Base-by-base conservation (phyloP, 129 eudicot species). In the Pseudognaphalium luteoalbum region DNA sequence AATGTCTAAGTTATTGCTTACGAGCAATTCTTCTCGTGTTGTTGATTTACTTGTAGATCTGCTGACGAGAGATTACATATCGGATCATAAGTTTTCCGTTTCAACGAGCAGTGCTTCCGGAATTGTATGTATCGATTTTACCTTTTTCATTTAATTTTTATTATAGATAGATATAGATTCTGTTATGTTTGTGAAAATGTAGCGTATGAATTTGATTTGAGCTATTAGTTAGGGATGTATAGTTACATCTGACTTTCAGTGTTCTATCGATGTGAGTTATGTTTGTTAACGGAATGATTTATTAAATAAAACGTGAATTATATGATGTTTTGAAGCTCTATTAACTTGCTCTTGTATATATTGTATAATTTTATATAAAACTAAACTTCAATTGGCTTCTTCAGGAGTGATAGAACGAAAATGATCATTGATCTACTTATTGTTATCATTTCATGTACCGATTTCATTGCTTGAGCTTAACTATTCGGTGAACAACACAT, bases 51-150 rank as follows among this genome's bases (percentile, higher is more conserved):
- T 16, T 57, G 83, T 79, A 94, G 99, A 94, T 94, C 96, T 94
- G 86, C 81, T 94, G 37, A 89, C 99, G 33, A 91, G 83, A 83
- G 99, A 94, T 73, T 94, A 91, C 80, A 68, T 89, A 17, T 79
- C 93, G 58, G 97, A 94, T 84, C 99, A 94, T 76, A 94, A 94
- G 77, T 70, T 94, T 57, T 87, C 96, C n/a, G 76, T 94, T 80
- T 87, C 94, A 73, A 85, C 97, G 29, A 81, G 60, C 85, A 94
- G 89, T 76, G 86, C 81, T 33, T 58, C 93, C 70, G 98, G 98
- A 50, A 91, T 94, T 86, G 99, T 94, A 83, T 41, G 80, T 59
- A 30, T 80, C 47, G 5, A 80, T 22, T 33, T 74, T 28, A 14
- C 57, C 58, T 25, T 64, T 20, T 29, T 29, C 9, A 8, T 17